Base-by-base conservation (phyloP, 1,284 basidiomycete genomes). In the Ustilago tritici region DNA sequence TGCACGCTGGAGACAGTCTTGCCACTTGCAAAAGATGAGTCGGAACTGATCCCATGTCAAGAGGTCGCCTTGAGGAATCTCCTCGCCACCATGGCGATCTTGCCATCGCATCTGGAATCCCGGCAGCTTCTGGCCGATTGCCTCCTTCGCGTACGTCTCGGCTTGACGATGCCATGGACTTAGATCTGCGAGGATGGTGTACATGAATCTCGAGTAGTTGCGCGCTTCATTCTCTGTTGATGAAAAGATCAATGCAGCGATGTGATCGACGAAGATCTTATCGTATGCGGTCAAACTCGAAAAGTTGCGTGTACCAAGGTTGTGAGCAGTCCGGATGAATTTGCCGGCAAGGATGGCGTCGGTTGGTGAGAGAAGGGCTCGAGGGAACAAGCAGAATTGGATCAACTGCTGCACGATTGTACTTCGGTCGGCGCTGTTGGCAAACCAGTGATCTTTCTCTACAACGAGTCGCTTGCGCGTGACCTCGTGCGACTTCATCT, bases 141-240 rank as follows among this genome's bases (percentile, higher is more conserved):
- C 89, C 66, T 89, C 88, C 17, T 84, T 80, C 19, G 81, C 78
- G 78, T 88, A 90, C 11, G 68, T 65, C 7, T 84, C 80, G 70
- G 93, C 92, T 73, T 92, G 90, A 50, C 89, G 88, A 82, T 91
- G 90, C 95, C 95, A 98, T 56, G 89, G 90, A 83, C 89, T 89
- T 12, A 93, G 87, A 82, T 95, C 95, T 19, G 89, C 88, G 71
- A 96, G 88, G 62, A 95, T 89, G 4, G 92, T 92, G 36, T 90
- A 88, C 38, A 99, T 88, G 87, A 96, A 97, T 15, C 83, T 70
- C 23, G 79, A 95, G 83, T 95, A 95, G 87, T 98, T 99, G 64
- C 93, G 91, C 8, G 95, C 95, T 87, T 99, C 96, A 80, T 93
- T 94, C 88, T 97, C 96, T 60, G 95, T 97, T 81, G 94, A 95